Evolutionary conservation across 306 rosid species (phyloP), one percentile per base, ranked within the genome.

Genomic region (Lotus japonicus): DNA sequence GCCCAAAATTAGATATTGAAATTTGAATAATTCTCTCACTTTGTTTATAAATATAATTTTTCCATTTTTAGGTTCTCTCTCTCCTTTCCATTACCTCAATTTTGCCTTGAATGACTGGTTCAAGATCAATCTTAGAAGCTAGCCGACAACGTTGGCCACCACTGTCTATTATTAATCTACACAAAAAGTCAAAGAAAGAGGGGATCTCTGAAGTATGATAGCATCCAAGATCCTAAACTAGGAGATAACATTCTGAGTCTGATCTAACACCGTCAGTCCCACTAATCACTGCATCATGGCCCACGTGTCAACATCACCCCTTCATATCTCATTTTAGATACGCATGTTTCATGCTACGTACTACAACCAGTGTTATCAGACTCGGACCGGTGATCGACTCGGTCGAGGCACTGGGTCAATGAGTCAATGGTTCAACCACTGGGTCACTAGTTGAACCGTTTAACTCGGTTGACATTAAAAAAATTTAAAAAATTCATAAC

Each of bases 251-350:
- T 43, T 63, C 66, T 66, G 63, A 77, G n/a, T 79, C 66, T 66
- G 58, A 79, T 79, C 74, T 46, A 65, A 35, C 72, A 76, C 85
- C 77, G 65, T 53, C 66, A 51, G 82, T 78, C 70, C 80, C 86
- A 74, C 77, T 70, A 82, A 76, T 83, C 79, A 76, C 72, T 64
- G 46, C 36, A 23, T 12, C 4, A 36, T 83, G 97, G 85, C 88
- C 91, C 92, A 78, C 84, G 89, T 76, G 88, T 91, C 95, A 70
- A 69, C 68, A 74, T 88, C 41, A 77, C 59, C 86, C 71, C 49
- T 31, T 44, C 84, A 71, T 77, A 84, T 91, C 92, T 77, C 51
- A 13, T 48, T 63, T 16, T 58, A 70, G 97, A 91, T 91, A 77
- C 86, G 82, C 88, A 74, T 83, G 91, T 82, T 81, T 66, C 76